Conservation (phyloP, 768 basidiomycete species). For the Pulveroboletus frians region DNA sequence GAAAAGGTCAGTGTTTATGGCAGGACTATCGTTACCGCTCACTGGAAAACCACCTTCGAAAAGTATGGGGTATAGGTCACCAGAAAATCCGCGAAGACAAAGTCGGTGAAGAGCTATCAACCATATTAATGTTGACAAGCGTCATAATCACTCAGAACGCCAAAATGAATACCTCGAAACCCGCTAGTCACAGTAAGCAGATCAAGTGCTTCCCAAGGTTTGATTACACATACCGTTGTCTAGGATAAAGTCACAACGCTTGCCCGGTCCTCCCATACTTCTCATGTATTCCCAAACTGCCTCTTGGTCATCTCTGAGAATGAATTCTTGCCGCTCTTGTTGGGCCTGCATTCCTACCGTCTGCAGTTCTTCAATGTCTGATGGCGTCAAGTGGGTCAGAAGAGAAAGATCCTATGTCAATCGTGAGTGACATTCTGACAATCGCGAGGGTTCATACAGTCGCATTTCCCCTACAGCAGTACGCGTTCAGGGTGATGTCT, state of each 20-base stretch:
- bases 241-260: slow-evolving; percentile 76
- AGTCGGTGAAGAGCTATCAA: slow-evolving; percentile 80
- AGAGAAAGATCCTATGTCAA: slow-evolving; percentile 80
- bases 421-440: background rate
- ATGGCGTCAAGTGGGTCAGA: slow-evolving; percentile 75
- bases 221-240: slow-evolving; percentile 66
- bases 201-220: background rate
- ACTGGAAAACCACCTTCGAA: slow-evolving; percentile 87
- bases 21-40: slow-evolving; percentile 20
- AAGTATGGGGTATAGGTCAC: slow-evolving; percentile 85
- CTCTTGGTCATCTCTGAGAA: slow-evolving; percentile 79
- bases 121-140: background rate
- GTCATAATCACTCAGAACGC: background rate
- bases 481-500: slow-evolving; percentile 2
- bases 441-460: slow-evolving; percentile 48
- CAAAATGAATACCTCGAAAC: slow-evolving; percentile 66
- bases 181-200: slow-evolving; percentile 46
- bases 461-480: slow-evolving; percentile 76
- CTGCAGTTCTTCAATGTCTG: slow-evolving; percentile 81
- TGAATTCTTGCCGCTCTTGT: slow-evolving; percentile 67
- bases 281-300: slow-evolving; percentile 69
- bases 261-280: slow-evolving; percentile 38
- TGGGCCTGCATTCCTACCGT: slow-evolving; percentile 78
- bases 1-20: slow-evolving; percentile 8
- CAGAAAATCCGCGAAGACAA: slow-evolving; percentile 90